Evolutionary conservation across 176 grass and related monocot genomes (phyloP).

Genomic region (Otatea glauca): DNA sequence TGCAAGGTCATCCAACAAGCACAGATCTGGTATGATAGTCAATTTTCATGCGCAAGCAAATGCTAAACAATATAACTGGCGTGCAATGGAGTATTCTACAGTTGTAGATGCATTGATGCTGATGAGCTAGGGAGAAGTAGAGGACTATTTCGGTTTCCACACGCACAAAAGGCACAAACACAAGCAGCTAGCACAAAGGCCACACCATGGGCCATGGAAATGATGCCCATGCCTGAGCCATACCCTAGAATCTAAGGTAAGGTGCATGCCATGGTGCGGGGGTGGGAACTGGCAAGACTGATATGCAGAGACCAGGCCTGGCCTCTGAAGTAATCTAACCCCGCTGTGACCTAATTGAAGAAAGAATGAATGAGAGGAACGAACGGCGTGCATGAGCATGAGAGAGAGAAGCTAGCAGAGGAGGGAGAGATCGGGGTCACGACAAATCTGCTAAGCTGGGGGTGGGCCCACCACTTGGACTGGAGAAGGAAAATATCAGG

Average conservation of each 20-base stretch:
- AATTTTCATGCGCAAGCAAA: background rate
- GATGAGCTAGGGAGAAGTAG: background rate
- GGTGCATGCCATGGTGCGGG: background rate
- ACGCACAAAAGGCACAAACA: conserved; percentile 11
- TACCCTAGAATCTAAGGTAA: background rate
- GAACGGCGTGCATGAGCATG: background rate
- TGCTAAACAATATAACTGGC: conserved; percentile 24
- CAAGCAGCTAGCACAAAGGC: background rate
- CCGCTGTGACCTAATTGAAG: conserved; percentile 34
- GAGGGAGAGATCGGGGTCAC: background rate
- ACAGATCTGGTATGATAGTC: background rate
- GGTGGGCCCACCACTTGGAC: conserved; percentile 23
- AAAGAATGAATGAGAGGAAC: conserved; percentile 28
- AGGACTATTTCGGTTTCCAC: conserved; percentile 41
- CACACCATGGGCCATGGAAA: conserved; percentile 17
- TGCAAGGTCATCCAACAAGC: background rate
- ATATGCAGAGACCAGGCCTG: background rate
- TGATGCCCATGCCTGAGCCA: conserved; percentile 36
- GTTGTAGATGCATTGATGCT: conserved; percentile 33
- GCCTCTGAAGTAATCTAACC: too few relatives aligned
- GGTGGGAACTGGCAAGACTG: background rate
- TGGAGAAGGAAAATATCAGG: background rate
- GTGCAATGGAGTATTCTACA: conserved; percentile 12
- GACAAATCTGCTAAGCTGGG: conserved; percentile 31
- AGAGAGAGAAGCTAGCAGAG: background rate